phyloP scores from a whole-genome alignment of 129 eudicot species.

The Gnaphalium uliginosum region DNA sequence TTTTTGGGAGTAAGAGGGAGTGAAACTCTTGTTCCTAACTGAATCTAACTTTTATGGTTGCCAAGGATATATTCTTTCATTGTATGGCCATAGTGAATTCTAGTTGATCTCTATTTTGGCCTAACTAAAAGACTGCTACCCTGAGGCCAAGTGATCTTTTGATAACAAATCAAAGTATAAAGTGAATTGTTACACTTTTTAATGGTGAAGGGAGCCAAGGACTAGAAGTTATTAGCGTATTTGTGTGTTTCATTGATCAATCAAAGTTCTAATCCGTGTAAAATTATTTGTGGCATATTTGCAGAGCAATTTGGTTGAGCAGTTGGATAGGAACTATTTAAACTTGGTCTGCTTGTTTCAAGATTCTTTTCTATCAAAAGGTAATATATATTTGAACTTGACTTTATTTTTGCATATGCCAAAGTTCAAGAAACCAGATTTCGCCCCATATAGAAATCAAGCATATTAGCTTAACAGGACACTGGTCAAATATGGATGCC shows the following conservation, averaged over 20 bases:
- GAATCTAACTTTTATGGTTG: not conserved
- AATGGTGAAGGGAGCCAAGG: not conserved
- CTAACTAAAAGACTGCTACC: not conserved
- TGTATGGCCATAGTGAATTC: not conserved
- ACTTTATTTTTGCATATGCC: not conserved
- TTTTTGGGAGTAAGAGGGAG: not conserved
- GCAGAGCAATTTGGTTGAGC: not conserved
- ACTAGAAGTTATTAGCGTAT: not conserved
- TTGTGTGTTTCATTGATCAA: not conserved
- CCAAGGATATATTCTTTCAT: not conserved
- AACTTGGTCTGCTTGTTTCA: not conserved
- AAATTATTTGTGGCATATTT: not conserved
- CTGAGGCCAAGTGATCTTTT: not conserved
- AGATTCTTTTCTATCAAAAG: not conserved
- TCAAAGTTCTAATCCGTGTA: not conserved
- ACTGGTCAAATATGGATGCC: not conserved
- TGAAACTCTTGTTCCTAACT: not conserved
- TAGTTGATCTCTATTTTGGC: not conserved
- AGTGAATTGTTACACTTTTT: not conserved
- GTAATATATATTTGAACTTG: not conserved
- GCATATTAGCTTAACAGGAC: not conserved
- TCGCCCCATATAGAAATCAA: too few species aligned
- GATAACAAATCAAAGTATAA: not conserved
- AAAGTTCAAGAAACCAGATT: not conserved
- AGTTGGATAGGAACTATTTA: not conserved